These are phyloP conservation scores for Crithidia expoeki DNA, from an alignment of 208 protist genomes.

Conservation along the genomic window DNA sequence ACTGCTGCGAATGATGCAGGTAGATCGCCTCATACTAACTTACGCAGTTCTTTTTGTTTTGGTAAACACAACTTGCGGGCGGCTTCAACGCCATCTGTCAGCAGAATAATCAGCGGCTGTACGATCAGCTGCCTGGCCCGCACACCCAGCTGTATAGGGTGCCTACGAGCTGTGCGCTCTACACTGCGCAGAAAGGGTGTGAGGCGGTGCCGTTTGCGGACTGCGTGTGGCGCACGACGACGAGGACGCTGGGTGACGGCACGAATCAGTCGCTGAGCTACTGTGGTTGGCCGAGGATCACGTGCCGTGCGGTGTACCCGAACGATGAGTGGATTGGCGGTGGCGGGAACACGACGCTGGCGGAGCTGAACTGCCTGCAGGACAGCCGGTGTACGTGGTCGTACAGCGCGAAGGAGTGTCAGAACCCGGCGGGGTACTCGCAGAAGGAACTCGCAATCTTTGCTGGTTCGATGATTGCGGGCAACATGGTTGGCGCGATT, in stretches of 20 bases:
- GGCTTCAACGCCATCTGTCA: background rate
- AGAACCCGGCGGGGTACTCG: slow-evolving; percentile 51
- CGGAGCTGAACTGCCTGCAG: slow-evolving; percentile 23
- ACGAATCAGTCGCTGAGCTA: slow-evolving; percentile 6
- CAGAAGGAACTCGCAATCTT: slow-evolving; percentile 47
- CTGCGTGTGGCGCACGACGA: slow-evolving; percentile 46
- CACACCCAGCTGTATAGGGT: background rate
- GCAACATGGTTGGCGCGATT: slow-evolving; percentile 52
- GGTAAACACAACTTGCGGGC: background rate
- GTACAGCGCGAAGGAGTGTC: slow-evolving; percentile 47
- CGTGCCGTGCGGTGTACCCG: slow-evolving; percentile 36
- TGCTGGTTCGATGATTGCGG: slow-evolving; percentile 62
- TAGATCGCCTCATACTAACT: background rate
- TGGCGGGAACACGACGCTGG: slow-evolving; percentile 17
- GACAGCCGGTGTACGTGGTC: slow-evolving; percentile 54
- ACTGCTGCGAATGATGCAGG: background rate
- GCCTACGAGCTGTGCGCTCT: slow-evolving; percentile 58
- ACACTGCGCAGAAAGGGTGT: slow-evolving; percentile 40
- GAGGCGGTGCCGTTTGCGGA: slow-evolving; percentile 53
- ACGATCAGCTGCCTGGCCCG: background rate
- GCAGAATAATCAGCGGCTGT: slow-evolving; percentile 6
- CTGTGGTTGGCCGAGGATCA: slow-evolving; percentile 47
- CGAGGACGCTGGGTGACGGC: slow-evolving; percentile 1
- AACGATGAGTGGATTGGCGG: slow-evolving; percentile 23
- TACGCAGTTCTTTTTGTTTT: background rate